Percentiles rank a stretch among this genome's conserved stretches.
Conservation (phyloP, 176 grass and related monocot genomes). For the Hordeum marinum region DNA sequence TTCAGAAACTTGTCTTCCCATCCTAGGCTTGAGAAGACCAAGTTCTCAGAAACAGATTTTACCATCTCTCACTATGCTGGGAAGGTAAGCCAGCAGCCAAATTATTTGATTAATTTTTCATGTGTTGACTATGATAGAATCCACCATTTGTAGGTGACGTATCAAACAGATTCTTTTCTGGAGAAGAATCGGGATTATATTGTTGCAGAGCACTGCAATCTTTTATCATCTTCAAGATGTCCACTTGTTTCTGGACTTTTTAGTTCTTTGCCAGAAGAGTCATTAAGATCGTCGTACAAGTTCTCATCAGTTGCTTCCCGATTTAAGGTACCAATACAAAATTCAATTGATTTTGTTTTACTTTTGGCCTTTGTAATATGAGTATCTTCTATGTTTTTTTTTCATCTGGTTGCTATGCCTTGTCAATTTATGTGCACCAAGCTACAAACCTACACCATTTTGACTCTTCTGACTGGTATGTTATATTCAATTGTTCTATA, state of each 20-base stretch:
- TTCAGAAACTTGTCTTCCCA: conserved; percentile 81
- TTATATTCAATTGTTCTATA: conserved; percentile 31
- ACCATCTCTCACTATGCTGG: conserved; percentile 91
- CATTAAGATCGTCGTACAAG: conserved; percentile 94
- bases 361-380: conserved; percentile 12
- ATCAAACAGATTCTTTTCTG: conserved; percentile 94
- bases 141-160: conserved; percentile 59
- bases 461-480: conserved; percentile 1
- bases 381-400: neutral
- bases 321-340: conserved; percentile 72
- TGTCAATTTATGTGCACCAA: neutral
- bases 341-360: neutral
- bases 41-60: conserved; percentile 99
- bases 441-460: neutral
- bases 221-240: conserved; percentile 86
- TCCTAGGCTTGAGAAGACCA: conserved; percentile 87
- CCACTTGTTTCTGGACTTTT: conserved; percentile 91
- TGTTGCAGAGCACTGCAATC: conserved; percentile 91
- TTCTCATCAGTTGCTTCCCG: conserved; percentile 96
- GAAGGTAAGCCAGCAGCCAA: conserved; percentile 48
- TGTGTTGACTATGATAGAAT: conserved; percentile 3
- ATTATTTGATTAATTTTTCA: conserved; percentile 25
- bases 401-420: neutral
- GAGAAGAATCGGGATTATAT: conserved; percentile 99
- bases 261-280: conserved; percentile 74